Evolutionary conservation across 495 filamentous ascomycete genomes (phyloP).

Genomic region (Pyronema domesticum): DNA sequence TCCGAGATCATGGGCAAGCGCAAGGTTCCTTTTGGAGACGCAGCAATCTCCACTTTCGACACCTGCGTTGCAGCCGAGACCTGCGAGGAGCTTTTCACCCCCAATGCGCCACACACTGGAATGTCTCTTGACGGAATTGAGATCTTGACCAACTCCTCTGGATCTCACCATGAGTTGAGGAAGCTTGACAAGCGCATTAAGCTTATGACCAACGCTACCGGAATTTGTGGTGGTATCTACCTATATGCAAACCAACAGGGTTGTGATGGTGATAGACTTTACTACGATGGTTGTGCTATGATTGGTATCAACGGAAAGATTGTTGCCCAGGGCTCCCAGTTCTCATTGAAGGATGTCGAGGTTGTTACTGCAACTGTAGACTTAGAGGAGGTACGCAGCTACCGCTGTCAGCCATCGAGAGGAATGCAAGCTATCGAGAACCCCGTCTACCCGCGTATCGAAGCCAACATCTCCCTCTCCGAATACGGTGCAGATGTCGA

Average conservation of each 20-base stretch:
- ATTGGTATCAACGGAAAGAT: slow-evolving; percentile 58
- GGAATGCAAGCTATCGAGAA: slow-evolving; percentile 37
- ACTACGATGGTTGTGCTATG: slow-evolving; percentile 55
- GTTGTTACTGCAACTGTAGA: slow-evolving; percentile 68
- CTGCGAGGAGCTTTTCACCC: slow-evolving; percentile 66
- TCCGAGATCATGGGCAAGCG: slow-evolving; percentile 41
- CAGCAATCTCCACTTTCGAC: slow-evolving; percentile 52
- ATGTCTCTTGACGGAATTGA: slow-evolving; percentile 49
- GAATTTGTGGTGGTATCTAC: slow-evolving; percentile 50
- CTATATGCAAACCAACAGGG: slow-evolving; percentile 59
- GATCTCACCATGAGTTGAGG: slow-evolving; percentile 51
- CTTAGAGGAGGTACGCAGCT: slow-evolving; percentile 52
- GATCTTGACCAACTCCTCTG: slow-evolving; percentile 61
- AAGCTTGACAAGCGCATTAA: slow-evolving; percentile 60
- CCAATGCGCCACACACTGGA: slow-evolving; percentile 34
- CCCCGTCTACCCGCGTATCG: slow-evolving; percentile 27
- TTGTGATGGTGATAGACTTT: slow-evolving; percentile 47
- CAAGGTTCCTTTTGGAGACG: slow-evolving; percentile 59
- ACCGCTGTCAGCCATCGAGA: slow-evolving; percentile 35
- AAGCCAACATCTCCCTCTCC: slow-evolving; percentile 29
- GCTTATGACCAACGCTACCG: slow-evolving; percentile 60
- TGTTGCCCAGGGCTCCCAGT: slow-evolving; percentile 55
- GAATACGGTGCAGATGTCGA: slow-evolving; percentile 20
- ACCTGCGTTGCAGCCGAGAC: slow-evolving; percentile 57
- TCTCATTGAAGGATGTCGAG: slow-evolving; percentile 66